Percentiles rank a stretch among this genome's conserved stretches.
phyloP scores from a whole-genome alignment of 139 green algal genomes.

The Picocystis salinarum region DNA sequence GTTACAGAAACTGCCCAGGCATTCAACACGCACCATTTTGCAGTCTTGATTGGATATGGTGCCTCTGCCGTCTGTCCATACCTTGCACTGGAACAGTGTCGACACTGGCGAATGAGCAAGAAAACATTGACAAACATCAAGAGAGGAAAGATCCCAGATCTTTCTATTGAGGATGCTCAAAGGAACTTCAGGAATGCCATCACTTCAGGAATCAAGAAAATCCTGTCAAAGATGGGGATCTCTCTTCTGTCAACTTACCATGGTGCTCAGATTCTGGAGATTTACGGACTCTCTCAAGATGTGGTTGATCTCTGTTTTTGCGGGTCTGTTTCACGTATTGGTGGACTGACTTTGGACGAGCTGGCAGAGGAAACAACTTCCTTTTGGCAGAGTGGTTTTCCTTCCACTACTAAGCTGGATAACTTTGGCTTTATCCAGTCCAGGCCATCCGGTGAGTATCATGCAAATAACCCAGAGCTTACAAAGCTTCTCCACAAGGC shows the following conservation, averaged over 20 bases:
- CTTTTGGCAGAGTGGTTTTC: constrained; percentile 83
- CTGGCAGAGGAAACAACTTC: constrained; percentile 70
- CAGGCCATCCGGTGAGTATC: constrained; percentile 73
- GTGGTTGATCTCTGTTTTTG: constrained; percentile 55
- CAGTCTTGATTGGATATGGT: constrained; percentile 85
- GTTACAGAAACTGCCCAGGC: constrained; percentile 80
- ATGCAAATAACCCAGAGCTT: constrained; percentile 97
- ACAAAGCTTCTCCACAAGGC: constrained; percentile 98
- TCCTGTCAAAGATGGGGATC: constrained; percentile 99
- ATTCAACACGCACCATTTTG: constrained; percentile 75
- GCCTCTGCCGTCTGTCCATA: constrained; percentile 93
- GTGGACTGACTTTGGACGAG: constrained; percentile 80
- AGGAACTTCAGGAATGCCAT: constrained; percentile 81
- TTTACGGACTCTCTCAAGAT: constrained; percentile 84
- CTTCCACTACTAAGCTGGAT: constrained; percentile 72
- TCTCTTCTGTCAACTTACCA: constrained; percentile 86
- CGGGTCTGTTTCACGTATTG: constrained; percentile 83
- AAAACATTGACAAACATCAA: constrained; percentile 62
- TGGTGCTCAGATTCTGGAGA: constrained; percentile 93
- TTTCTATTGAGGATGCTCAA: constrained; percentile 56
- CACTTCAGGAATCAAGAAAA: constrained; percentile 96
- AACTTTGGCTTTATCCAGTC: constrained; percentile 93
- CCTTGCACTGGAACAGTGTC: constrained; percentile 79
- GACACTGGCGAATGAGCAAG: constrained; percentile 70
- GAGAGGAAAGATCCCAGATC: constrained; percentile 63